Conservation (phyloP, 1,284 basidiomycete genomes). For the Ceratobasidium sp. region DNA sequence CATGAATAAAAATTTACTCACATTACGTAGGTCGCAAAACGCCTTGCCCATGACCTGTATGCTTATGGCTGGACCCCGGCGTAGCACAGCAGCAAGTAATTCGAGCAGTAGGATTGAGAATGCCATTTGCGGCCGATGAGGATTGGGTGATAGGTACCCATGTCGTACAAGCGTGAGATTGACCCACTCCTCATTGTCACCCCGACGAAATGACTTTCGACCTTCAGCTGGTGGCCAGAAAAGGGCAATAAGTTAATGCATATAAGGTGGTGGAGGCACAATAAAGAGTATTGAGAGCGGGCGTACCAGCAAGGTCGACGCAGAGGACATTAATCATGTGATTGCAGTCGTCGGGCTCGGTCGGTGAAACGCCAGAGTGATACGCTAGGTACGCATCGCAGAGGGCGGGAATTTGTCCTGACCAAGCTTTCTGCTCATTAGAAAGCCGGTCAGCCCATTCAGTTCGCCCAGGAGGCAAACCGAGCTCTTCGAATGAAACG, state of each 20-base stretch:
- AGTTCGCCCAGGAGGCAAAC: background rate
- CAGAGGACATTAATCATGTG: background rate
- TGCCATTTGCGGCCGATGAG: slow-evolving; percentile 51
- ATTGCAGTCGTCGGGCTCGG: background rate
- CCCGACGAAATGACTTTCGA: background rate
- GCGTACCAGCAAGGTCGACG: background rate
- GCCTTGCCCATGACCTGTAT: slow-evolving; percentile 57
- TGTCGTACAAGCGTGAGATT: background rate
- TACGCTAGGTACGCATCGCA: slow-evolving; percentile 8
- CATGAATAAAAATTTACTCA: slow-evolving; percentile 47
- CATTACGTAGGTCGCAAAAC: slow-evolving; percentile 56
- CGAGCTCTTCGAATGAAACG: background rate
- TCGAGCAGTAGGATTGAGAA: slow-evolving; percentile 57
- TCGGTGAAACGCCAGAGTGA: background rate
- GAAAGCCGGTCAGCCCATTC: background rate
- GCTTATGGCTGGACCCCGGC: slow-evolving; percentile 55
- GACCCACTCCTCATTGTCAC: background rate
- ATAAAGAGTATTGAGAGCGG: background rate
- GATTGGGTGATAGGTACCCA: background rate
- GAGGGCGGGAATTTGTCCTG: background rate
- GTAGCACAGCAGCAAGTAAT: slow-evolving; percentile 52
- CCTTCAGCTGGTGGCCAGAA: too few relatives aligned
- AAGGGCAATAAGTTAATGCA: too few relatives aligned
- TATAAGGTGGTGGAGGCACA: background rate
- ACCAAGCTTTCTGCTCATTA: background rate